phyloP scores from a whole-genome alignment of 2,329 filamentous ascomycete species.

The Orbilia ellipsospora region DNA sequence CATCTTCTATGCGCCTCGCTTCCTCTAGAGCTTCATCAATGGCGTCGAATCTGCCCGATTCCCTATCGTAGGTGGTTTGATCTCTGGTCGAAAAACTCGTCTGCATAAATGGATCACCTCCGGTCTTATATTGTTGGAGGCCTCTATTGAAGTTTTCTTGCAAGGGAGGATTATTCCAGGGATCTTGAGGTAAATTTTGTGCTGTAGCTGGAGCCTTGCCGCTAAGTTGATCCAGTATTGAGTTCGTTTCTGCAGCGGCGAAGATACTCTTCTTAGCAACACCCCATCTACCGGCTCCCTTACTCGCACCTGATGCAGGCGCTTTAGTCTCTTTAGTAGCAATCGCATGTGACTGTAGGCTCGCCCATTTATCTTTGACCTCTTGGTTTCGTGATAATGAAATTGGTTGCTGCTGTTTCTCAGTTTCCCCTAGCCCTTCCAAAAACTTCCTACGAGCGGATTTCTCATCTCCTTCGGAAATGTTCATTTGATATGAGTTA shows the following conservation, averaged over 20 bases:
- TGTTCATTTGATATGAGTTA: too few species aligned
- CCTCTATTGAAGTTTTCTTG: too few species aligned
- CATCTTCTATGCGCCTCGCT: constrained; percentile 57
- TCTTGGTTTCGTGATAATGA: constrained; percentile 9
- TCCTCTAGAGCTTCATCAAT: constrained; percentile 57
- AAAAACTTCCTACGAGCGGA: constrained; percentile 39
- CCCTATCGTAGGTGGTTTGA: constrained; percentile 1
- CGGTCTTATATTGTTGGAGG: constrained; percentile 4
- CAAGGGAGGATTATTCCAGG: background rate
- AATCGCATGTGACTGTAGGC: background rate
- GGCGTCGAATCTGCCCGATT: constrained; percentile 56
- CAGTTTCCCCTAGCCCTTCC: constrained; percentile 50
- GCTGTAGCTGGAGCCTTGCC: constrained; percentile 3
- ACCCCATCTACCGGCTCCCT: constrained; percentile 31
- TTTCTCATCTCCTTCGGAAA: constrained; percentile 49
- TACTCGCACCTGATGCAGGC: background rate
- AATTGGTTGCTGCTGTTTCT: constrained; percentile 55
- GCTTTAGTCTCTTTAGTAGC: background rate
- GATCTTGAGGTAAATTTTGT: background rate
- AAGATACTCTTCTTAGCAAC: constrained; percentile 50
- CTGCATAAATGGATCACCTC: background rate
- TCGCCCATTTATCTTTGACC: constrained; percentile 18
- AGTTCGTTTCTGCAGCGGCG: constrained; percentile 31
- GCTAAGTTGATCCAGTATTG: constrained; percentile 43
- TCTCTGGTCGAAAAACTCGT: background rate